Conservation (phyloP, 768 basidiomycete species). For the Suillus weaverae region DNA sequence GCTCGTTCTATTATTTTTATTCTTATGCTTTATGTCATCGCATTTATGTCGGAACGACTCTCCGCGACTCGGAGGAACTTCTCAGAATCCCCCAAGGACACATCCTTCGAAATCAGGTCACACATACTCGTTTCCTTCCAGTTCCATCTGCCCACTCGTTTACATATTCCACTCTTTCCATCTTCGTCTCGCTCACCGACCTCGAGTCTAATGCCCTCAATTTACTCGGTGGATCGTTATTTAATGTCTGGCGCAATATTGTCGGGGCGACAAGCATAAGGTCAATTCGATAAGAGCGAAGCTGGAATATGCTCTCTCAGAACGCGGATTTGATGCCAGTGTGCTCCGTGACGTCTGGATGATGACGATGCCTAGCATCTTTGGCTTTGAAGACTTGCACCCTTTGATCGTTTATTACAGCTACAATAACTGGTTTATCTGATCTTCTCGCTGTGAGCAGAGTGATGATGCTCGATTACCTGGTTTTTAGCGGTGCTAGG, state of each 20-base stretch:
- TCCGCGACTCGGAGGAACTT: not conserved
- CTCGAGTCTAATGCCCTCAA: constrained; percentile 51
- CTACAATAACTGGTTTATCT: constrained; percentile 35
- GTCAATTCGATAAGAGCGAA: constrained; percentile 39
- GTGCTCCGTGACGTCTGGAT: constrained; percentile 60
- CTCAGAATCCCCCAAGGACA: constrained; percentile 32
- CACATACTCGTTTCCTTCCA: constrained; percentile 55
- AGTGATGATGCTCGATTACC: constrained; percentile 25
- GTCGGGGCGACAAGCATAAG: constrained; percentile 34
- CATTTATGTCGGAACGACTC: not conserved
- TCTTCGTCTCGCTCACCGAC: constrained; percentile 56
- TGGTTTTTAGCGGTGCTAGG: constrained; percentile 40
- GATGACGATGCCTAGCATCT: constrained; percentile 69
- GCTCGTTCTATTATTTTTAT: not conserved
- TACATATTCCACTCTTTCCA: constrained; percentile 56
- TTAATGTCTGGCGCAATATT: constrained; percentile 45
- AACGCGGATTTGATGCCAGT: constrained; percentile 24
- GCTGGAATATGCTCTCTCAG: constrained; percentile 36
- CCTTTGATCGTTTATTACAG: constrained; percentile 70
- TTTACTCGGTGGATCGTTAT: constrained; percentile 44
- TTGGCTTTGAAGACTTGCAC: constrained; percentile 70
- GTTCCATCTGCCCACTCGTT: constrained; percentile 49
- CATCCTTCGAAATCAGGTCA: constrained; percentile 51
- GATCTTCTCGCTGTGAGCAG: constrained; percentile 22
- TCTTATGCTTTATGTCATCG: not conserved